These are phyloP conservation scores for Martiniozyma asiatica DNA, from an alignment of 1,139 yeast genomes.

Conservation along the genomic window DNA sequence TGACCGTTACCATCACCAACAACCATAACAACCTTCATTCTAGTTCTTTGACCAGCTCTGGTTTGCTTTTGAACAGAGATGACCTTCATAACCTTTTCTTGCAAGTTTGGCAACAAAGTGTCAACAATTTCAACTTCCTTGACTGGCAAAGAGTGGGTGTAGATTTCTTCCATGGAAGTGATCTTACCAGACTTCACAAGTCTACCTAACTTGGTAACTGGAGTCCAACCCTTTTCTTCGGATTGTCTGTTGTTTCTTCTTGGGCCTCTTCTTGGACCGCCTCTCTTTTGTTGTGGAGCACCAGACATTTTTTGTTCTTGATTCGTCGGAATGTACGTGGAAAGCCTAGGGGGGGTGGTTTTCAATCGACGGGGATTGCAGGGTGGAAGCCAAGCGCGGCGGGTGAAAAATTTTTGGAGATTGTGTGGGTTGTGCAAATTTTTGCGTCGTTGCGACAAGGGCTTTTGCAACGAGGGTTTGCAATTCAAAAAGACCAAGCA, in stretches of 20 bases:
- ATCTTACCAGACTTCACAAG: slow-evolving; percentile 98
- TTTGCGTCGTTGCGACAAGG: too few relatives aligned
- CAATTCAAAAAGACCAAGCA: too few relatives aligned
- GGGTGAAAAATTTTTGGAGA: background rate
- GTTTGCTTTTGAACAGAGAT: slow-evolving; percentile 99
- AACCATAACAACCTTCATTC: slow-evolving; percentile 99
- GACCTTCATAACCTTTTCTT: slow-evolving; percentile 99
- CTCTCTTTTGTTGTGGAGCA: slow-evolving; percentile 28
- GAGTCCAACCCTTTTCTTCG: slow-evolving; percentile 99
- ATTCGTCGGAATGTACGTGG: slow-evolving; percentile 77
- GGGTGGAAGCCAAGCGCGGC: background rate
- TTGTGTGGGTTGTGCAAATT: too few relatives aligned
- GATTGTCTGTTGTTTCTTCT: slow-evolving; percentile 59
- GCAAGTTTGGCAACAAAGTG: slow-evolving; percentile 87
- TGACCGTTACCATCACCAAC: slow-evolving; percentile 99
- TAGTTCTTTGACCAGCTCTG: slow-evolving; percentile 99
- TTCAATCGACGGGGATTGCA: slow-evolving; percentile 49
- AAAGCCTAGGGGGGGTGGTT: slow-evolving; percentile 86
- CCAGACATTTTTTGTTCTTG: slow-evolving; percentile 41
- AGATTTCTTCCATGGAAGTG: slow-evolving; percentile 93
- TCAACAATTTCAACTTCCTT: slow-evolving; percentile 99
- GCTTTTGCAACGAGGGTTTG: too few relatives aligned
- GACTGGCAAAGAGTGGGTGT: slow-evolving; percentile 98
- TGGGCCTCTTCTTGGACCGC: slow-evolving; percentile 45
- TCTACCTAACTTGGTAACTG: slow-evolving; percentile 99